Conservation (phyloP, 2,329 filamentous ascomycete species). For the Cordyceps farinosa region DNA sequence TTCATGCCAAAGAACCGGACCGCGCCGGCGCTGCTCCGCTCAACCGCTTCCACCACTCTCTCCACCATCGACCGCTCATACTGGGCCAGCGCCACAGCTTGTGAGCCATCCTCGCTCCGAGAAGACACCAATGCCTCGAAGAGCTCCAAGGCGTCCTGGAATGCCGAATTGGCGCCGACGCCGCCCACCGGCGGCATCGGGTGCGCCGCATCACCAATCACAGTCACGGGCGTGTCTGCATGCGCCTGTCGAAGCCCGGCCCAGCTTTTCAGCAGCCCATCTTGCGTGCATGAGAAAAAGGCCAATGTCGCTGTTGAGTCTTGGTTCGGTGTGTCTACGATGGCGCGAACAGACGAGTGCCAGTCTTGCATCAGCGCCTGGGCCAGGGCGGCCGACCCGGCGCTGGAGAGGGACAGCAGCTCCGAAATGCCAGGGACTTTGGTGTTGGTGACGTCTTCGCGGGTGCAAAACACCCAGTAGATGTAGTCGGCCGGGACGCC, state of each 20-base stretch:
- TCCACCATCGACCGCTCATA: slow-evolving; percentile 13
- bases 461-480: slow-evolving; percentile 32
- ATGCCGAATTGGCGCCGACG: slow-evolving; percentile 17
- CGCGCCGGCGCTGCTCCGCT: background rate
- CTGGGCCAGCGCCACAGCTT: background rate
- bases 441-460: background rate
- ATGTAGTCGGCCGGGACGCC: slow-evolving; percentile 30
- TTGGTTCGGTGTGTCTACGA: background rate
- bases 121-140: background rate
- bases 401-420: background rate
- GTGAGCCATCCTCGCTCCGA: background rate
- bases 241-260: background rate
- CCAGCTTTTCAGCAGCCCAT: background rate
- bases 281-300: background rate
- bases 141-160: slow-evolving; percentile 17
- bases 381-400: background rate
- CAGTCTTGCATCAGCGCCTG: background rate
- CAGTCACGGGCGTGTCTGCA: slow-evolving; percentile 8
- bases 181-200: slow-evolving; percentile 18
- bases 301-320: background rate
- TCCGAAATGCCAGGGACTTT: background rate
- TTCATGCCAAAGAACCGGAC: slow-evolving; percentile 17
- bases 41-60: slow-evolving; percentile 2
- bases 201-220: slow-evolving; percentile 21
- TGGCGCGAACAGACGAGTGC: background rate